Evolutionary conservation across 306 rosid species (phyloP).

Genomic region (Vigna trinervia): DNA sequence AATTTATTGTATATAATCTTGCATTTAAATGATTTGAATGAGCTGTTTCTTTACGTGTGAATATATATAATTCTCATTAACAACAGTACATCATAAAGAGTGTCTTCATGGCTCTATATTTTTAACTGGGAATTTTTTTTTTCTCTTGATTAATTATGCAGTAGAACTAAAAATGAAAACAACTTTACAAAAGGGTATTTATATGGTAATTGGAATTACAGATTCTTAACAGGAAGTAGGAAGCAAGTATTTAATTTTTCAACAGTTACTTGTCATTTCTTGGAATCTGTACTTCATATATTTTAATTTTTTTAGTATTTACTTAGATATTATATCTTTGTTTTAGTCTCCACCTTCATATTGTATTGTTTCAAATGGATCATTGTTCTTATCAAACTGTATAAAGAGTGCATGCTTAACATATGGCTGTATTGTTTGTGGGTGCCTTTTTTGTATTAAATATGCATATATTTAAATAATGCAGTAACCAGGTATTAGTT

Average conservation of each 20-base stretch:
- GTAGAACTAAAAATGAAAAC: too few species aligned
- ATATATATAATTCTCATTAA: neutral
- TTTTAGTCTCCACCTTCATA: conserved; percentile 5
- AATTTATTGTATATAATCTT: neutral
- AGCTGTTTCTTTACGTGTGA: neutral
- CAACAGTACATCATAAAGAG: neutral
- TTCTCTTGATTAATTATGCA: too few species aligned
- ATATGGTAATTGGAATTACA: too few species aligned
- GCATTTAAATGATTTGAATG: neutral
- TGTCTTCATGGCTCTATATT: neutral
- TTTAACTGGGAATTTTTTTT: too few species aligned
- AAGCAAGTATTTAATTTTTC: neutral
- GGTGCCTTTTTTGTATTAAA: neutral
- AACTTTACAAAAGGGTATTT: too few species aligned
- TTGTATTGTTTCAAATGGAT: conserved; percentile 24
- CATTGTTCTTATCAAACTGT: conserved; percentile 27
- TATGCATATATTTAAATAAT: conserved; percentile 10
- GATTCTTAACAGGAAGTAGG: too few species aligned
- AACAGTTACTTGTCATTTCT: neutral
- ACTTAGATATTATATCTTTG: conserved; percentile 24
- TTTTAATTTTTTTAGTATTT: neutral
- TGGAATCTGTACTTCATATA: neutral
- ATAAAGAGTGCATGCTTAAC: conserved; percentile 23
- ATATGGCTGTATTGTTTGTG: neutral
- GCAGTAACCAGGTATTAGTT: conserved; percentile 45